phyloP scores from a whole-genome alignment of 495 filamentous ascomycete species.

The Amniculicola lignicola region DNA sequence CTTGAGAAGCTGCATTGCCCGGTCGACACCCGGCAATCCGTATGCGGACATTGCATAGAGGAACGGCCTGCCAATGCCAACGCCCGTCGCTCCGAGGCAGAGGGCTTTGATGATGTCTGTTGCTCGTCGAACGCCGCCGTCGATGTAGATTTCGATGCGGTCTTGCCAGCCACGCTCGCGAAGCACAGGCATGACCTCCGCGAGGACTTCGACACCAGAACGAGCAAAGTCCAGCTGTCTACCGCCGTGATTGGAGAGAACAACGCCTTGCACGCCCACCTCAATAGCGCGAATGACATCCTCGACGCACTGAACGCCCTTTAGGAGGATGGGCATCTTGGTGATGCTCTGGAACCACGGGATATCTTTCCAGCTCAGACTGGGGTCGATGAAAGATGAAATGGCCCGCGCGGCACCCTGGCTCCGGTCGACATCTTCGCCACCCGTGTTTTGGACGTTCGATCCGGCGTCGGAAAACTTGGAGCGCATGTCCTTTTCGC shows the following conservation, averaged over 20 bases:
- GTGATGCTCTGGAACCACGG: slow-evolving; percentile 92
- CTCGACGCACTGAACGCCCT: slow-evolving; percentile 94
- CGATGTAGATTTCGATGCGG: slow-evolving; percentile 84
- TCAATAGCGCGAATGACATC: slow-evolving; percentile 87
- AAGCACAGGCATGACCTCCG: slow-evolving; percentile 94
- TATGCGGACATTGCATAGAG: slow-evolving; percentile 95
- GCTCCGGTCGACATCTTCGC: slow-evolving; percentile 69
- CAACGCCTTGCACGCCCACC: slow-evolving; percentile 81
- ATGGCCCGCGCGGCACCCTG: slow-evolving; percentile 93
- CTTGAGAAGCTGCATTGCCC: slow-evolving; percentile 91
- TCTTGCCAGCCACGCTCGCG: slow-evolving; percentile 77
- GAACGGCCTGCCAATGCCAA: slow-evolving; percentile 93
- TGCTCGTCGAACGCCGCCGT: slow-evolving; percentile 84
- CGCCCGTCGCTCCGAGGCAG: slow-evolving; percentile 86
- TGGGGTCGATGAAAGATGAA: slow-evolving; percentile 92
- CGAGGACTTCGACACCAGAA: slow-evolving; percentile 87
- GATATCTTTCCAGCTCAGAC: slow-evolving; percentile 87
- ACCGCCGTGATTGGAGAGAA: slow-evolving; percentile 95
- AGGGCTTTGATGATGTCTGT: slow-evolving; percentile 97
- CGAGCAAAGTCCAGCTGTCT: slow-evolving; percentile 93
- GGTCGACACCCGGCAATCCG: slow-evolving; percentile 78
- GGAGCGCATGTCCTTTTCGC: slow-evolving; percentile 92
- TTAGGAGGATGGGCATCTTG: slow-evolving; percentile 93
- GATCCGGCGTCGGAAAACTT: slow-evolving; percentile 88
- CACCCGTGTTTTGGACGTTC: slow-evolving; percentile 66